Percentiles rank a stretch among this genome's conserved stretches.
Evolutionary conservation across 2,329 filamentous ascomycete genomes (phyloP).

Genomic region (Fusarium verrucosum): DNA sequence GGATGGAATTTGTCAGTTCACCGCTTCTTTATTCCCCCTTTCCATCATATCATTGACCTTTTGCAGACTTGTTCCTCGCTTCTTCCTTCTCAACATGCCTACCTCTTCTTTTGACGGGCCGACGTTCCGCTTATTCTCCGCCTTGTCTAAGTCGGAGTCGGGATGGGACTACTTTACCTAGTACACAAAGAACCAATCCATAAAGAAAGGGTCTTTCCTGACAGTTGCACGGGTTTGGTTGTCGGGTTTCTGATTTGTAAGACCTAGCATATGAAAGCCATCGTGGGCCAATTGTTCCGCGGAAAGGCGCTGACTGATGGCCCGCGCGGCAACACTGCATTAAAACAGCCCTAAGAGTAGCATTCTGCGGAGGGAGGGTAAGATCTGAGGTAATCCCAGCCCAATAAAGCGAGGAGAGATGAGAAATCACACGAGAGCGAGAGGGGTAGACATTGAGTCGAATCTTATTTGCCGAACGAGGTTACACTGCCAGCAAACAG

Average conservation of each 20-base stretch:
- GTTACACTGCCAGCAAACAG: neutral
- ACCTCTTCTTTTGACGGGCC: constrained; percentile 31
- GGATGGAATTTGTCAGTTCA: constrained; percentile 45
- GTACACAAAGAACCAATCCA: too few relatives aligned
- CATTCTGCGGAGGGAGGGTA: neutral
- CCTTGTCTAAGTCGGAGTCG: constrained; percentile 1
- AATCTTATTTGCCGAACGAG: neutral
- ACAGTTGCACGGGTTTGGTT: too few relatives aligned
- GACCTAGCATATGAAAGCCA: too few relatives aligned
- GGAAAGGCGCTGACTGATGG: too few relatives aligned
- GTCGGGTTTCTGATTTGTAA: too few relatives aligned
- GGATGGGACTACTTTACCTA: neutral
- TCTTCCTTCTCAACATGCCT: constrained; percentile 28
- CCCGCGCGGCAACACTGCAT: neutral
- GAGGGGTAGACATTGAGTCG: too few relatives aligned
- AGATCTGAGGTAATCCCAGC: neutral
- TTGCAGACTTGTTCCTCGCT: constrained; percentile 31
- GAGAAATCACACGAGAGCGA: neutral
- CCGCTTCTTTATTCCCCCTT: fast-evolving
- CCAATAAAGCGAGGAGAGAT: too few relatives aligned
- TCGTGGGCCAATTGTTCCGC: too few relatives aligned
- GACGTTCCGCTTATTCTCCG: neutral
- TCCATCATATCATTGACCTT: neutral
- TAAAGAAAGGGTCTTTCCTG: too few relatives aligned
- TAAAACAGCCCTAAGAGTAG: neutral